Conservation (phyloP, 441 rosid species). For the Capsella rubella region DNA sequence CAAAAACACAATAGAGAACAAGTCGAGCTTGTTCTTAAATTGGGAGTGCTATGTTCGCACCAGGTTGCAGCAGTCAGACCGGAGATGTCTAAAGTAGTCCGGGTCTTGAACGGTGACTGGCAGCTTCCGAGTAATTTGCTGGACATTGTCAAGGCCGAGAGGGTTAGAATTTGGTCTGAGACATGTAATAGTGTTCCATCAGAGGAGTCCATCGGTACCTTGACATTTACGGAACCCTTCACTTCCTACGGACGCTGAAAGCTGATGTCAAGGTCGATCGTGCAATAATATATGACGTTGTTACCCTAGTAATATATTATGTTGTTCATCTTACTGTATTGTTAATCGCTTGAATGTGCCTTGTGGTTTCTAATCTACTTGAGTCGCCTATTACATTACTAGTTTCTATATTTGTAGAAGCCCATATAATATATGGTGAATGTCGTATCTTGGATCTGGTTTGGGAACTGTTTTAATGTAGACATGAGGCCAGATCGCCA, state of each 20-base stretch:
- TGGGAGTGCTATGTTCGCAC: slow-evolving; percentile 43
- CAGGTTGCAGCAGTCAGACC: slow-evolving; percentile 28
- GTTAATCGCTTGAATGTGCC: too few species aligned
- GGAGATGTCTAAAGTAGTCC: slow-evolving; percentile 29
- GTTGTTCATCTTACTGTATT: too few species aligned
- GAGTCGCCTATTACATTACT: too few species aligned
- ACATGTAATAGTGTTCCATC: background rate
- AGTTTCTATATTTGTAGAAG: too few species aligned
- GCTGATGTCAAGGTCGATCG: background rate
- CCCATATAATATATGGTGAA: too few species aligned
- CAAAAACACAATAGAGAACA: slow-evolving; percentile 20
- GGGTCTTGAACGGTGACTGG: slow-evolving; percentile 1
- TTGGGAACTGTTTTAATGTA: too few species aligned
- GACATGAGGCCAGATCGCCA: too few species aligned
- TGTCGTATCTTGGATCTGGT: too few species aligned
- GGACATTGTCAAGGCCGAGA: slow-evolving; percentile 10
- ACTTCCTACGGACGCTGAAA: slow-evolving; percentile 24
- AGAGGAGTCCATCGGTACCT: slow-evolving; percentile 1
- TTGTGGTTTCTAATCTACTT: too few species aligned
- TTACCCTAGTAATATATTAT: too few species aligned
- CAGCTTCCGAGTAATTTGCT: slow-evolving; percentile 21
- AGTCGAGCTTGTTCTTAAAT: slow-evolving; percentile 33
- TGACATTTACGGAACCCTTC: slow-evolving; percentile 18
- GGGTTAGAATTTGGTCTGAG: background rate
- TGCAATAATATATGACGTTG: too few species aligned